Evolutionary conservation across 768 basidiomycete species (phyloP).

Genomic region (Gloeostereum incarnatum): DNA sequence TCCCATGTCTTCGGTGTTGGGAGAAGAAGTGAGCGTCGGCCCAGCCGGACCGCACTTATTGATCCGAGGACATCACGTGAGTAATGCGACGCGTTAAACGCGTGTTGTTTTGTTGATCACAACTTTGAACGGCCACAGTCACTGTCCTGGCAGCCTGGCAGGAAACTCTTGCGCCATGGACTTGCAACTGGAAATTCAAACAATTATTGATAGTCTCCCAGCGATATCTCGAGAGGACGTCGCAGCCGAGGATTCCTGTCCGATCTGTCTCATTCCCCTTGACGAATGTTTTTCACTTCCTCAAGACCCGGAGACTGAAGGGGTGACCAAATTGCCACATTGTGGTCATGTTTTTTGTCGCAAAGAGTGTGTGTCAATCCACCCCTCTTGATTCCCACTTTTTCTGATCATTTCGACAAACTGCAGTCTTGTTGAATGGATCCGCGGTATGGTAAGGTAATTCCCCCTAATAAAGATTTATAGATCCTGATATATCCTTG

Average conservation of each 20-base stretch:
- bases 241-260: slow-evolving; percentile 46
- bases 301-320: slow-evolving; percentile 11
- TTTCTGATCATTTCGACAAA: slow-evolving; percentile 3
- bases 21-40: too few species aligned
- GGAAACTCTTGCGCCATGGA: slow-evolving; percentile 6
- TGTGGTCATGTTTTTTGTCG: slow-evolving; percentile 67
- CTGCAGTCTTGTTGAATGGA: slow-evolving; percentile 57
- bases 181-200: slow-evolving; percentile 19
- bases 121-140: too few species aligned
- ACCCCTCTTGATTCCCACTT: neutral
- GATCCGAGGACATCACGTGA: too few species aligned
- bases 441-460: slow-evolving; percentile 38
- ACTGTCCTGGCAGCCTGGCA: too few species aligned
- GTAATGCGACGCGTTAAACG: too few species aligned
- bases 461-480: neutral
- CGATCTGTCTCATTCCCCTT: slow-evolving; percentile 56
- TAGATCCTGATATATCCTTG: neutral
- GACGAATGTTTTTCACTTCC: slow-evolving; percentile 8
- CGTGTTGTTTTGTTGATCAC: too few species aligned
- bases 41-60: too few species aligned
- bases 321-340: slow-evolving; percentile 45
- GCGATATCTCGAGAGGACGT: slow-evolving; percentile 26
- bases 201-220: slow-evolving; percentile 34
- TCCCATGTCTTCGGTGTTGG: too few species aligned
- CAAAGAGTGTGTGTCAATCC: slow-evolving; percentile 48